Base-by-base conservation (phyloP, 2,329 filamentous ascomycete species). In the Xenosphaeropsis pyriputrescens region DNA sequence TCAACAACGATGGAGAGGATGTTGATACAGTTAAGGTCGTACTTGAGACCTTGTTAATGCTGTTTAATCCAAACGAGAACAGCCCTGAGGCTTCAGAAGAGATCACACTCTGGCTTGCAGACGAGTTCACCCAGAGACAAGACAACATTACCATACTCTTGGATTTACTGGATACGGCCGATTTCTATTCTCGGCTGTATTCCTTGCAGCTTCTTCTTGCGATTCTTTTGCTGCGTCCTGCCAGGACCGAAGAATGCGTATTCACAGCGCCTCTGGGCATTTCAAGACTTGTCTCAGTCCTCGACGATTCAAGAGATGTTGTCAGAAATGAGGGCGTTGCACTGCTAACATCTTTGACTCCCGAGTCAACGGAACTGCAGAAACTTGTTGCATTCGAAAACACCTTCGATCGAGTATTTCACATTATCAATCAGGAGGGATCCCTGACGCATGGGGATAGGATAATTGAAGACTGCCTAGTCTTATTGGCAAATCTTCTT, bases 61-160 rank as follows among this genome's bases (percentile, higher is more conserved):
- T 98, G 31, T 96, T 96, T 57, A 76, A 61, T 45, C 75, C 75
- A 31, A 78, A 78, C 48, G 66, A 71, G 48, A 64, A 67, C 54
- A 93, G 85, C 67, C 72, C 85, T 22, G 89, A 96, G 68, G 85
- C 89, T 38, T 94, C 89, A 12, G 89, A 96, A 46, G 91, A 98
- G 60, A 93, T 98, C 50, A 82, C 82, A 14, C 66, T 96, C 18
- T 98, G 91, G 86, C 69, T 98, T 41, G 91, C 91, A 38, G 91
- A 98, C 60, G 89, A 96, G 59, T 98, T 98, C 57, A 95, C 91
- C 26, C 88, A 94, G 67, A 79, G 85, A 45, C 88, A 95, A 72
- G 89, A 96, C 61, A 96, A 98, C 57, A 89, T 95, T 43, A 89
- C 85, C 2, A 67, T 91, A 13, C 72, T 98, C 17, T 73, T 98